Evolutionary conservation across 169 alveolate species (phyloP), one percentile per base, ranked within the genome.

Genomic region (Babesia bovis): DNA sequence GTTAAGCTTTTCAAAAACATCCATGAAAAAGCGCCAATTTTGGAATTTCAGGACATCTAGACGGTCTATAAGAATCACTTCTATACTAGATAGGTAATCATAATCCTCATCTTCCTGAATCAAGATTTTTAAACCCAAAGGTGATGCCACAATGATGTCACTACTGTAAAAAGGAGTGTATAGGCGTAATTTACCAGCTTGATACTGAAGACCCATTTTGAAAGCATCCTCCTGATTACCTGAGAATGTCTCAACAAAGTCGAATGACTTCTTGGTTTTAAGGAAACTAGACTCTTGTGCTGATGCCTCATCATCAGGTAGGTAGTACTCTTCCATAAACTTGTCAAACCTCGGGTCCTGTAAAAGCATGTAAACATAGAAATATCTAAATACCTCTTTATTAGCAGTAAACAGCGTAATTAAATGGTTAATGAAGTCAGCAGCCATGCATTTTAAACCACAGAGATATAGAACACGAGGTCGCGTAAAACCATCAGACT

Each of bases 141-240:
- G 97, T 4, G 97, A 94, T 13, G 95, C 94, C 40, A 94, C 72
- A 52, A 94, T 83, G 32, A 94, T 74, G 59, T 94, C 97, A 57
- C 95, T 83, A 26, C 83, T 85, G 67, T 76, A 82, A 57, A 93
- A 91, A 26, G 97, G 94, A 36, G 94, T 66, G 59, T 84, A 94
- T 36, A 94, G 66, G 26, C 77, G 78, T 40, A 91, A 44, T 61
- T 86, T 84, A 50, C 93, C 90, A 26, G 77, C 76, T 44, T 89
- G 74, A 44, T 93, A 65, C 23, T 90, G 85, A 32, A 94, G 61
- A 23, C 97, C 97, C 36, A 93, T 82, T 53, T 92, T 87, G 63
- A 93, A 93, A 1, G 91, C 90, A 66, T 94, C 97, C 58, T 92
- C 94, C 63, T 74, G 78, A 59, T 93, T 88, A 1, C 96, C 94